Percentiles rank a stretch among this genome's conserved stretches.
Conservation (phyloP, 2,329 filamentous ascomycete species). For the Penicillium occitanis region DNA sequence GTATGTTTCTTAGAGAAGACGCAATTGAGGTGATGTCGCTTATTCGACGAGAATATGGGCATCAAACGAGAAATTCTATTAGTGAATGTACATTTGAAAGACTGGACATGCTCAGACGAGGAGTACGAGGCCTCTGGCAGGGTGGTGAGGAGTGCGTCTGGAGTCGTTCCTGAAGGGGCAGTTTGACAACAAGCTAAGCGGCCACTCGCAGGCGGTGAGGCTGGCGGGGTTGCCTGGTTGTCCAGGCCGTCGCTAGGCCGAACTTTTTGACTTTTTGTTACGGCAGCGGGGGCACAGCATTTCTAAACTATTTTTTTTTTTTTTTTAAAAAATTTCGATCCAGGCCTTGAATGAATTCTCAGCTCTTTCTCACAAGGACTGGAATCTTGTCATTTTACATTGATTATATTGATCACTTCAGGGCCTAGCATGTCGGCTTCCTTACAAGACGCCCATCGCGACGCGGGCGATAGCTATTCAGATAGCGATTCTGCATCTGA, state of each 20-base stretch:
- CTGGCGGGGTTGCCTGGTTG: constrained; percentile 21
- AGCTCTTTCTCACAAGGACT: background rate
- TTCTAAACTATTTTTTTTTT: background rate
- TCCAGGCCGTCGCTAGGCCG: constrained; percentile 16
- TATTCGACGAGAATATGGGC: background rate
- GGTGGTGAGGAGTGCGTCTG: background rate
- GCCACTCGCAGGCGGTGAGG: constrained; percentile 21
- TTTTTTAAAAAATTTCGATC: background rate
- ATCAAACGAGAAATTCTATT: background rate
- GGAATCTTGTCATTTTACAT: background rate
- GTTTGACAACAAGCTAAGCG: constrained; percentile 21
- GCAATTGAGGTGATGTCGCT: background rate
- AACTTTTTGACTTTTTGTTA: background rate
- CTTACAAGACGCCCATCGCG: constrained; percentile 3
- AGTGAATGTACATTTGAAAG: background rate
- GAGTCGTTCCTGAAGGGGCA: constrained; percentile 20
- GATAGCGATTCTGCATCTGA: constrained; percentile 25
- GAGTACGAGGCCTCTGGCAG: background rate
- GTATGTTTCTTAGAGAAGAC: constrained; percentile 10
- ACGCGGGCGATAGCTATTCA: constrained; percentile 22
- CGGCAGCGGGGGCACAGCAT: background rate
- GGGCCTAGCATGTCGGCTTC: constrained; percentile 19
- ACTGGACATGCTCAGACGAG: constrained; percentile 5
- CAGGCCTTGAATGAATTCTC: background rate
- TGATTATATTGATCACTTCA: background rate